These are phyloP conservation scores for Blastobotrys attinorum DNA, from an alignment of 805 yeast genomes.

Conservation along the genomic window DNA sequence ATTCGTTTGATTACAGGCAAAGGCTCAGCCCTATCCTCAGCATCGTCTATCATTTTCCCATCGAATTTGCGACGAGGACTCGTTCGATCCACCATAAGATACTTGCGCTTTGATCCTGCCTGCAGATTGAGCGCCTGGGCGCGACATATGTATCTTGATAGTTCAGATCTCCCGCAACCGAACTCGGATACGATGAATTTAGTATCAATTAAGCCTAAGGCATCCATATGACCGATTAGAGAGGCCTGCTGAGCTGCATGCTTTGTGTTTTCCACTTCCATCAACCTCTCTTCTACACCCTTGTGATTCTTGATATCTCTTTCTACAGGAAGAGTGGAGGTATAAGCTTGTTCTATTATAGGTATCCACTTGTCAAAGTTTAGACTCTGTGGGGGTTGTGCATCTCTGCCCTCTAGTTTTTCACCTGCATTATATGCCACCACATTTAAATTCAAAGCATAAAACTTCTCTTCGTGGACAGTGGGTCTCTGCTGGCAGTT, in stretches of 20 bases:
- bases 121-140: slow-evolving; percentile 24
- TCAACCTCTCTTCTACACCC: slow-evolving; percentile 39
- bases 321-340: slow-evolving; percentile 7
- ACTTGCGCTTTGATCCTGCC: slow-evolving; percentile 20
- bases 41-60: slow-evolving; percentile 52
- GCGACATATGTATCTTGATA: slow-evolving; percentile 49
- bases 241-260: slow-evolving; percentile 82
- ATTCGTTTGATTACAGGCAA: slow-evolving; percentile 40
- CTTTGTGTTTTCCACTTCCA: slow-evolving; percentile 50
- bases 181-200: slow-evolving; percentile 51
- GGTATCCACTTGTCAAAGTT: slow-evolving; percentile 27
- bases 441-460: slow-evolving; percentile 39
- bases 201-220: slow-evolving; percentile 32
- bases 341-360: slow-evolving; percentile 7
- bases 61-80: slow-evolving; percentile 75
- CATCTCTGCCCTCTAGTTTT: background rate
- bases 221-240: slow-evolving; percentile 57
- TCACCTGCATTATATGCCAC: slow-evolving; percentile 8
- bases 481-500: slow-evolving; percentile 41
- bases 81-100: slow-evolving; percentile 66
- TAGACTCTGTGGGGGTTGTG: slow-evolving; percentile 9
- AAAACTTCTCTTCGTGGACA: slow-evolving; percentile 43
- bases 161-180: slow-evolving; percentile 89
- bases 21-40: slow-evolving; percentile 14
- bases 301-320: slow-evolving; percentile 17